Base-by-base conservation (phyloP, 257 asterid species). In the Paulownia fortunei region DNA sequence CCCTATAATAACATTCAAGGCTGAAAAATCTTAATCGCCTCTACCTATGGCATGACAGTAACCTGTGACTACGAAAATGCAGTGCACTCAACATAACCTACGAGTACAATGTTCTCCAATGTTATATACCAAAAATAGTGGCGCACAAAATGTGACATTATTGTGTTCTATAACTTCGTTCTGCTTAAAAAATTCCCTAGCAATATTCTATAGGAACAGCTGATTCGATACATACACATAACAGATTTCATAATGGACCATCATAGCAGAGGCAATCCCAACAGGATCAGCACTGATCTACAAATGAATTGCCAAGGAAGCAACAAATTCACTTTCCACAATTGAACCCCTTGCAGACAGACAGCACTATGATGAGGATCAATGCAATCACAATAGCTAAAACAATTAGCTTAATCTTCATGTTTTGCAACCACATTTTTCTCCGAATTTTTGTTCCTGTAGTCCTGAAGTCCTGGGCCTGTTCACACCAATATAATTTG, bases 391-490 rank as follows among this genome's bases (percentile, higher is more conserved):
- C 63, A 60, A 92, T 92, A 26, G 85, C 97, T 66, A 91, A 79
- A 12, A 92, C 97, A 11, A 92, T 89, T 85, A 92, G 81, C 86
- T 92, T 92, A 79, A 92, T 82, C 87, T 92, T 92, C 97, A 91
- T 92, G 90, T 92, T 90, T 81, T 90, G 94, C 76, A 92, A 85
- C 97, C 97, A 92, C 96, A 92, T 92, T 81, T 90, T 92, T 77
- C 97, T 86, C 86, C 97, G 79, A 44, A 90, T 87, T 74, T 87
- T 79, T 16, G 93, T 90, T 82, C 97, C 97, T 16, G 86, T 82
- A 37, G 75, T 81, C 83, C 92, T 85, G 85, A 92, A 92, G 81
- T 89, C 97, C 88, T 88, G 97, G 72, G 97, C 97, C 97, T 92
- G 90, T 60, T 76, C 76, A 37, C 30, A 36, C 39, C 30, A 4